phyloP scores from a whole-genome alignment of 1,284 basidiomycete species.

The Heterobasidion irregulare region DNA sequence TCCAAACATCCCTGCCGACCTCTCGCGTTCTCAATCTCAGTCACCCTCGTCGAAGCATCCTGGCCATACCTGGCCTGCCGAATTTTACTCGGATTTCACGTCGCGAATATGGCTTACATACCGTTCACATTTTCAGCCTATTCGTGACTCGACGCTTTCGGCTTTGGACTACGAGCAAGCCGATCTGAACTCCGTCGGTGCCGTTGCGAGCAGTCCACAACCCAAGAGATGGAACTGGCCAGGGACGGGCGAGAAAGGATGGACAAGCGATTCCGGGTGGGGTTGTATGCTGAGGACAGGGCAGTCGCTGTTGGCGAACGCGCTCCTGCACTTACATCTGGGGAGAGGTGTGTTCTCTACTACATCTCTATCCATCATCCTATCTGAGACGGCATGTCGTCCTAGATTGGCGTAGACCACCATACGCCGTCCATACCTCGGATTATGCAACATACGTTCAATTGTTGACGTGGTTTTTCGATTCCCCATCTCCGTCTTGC shows the following conservation, averaged over 20 bases:
- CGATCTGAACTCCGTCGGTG: conserved; percentile 18
- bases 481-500: conserved; percentile 80
- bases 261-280: conserved; percentile 95
- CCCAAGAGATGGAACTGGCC: conserved; percentile 40
- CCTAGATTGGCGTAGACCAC: conserved; percentile 77
- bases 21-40: conserved; percentile 28
- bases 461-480: conserved; percentile 91
- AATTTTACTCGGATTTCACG: conserved; percentile 87
- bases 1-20: conserved; percentile 13
- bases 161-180: conserved; percentile 32
- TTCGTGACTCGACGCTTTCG: conserved; percentile 58
- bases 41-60: conserved; percentile 17
- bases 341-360: conserved; percentile 63
- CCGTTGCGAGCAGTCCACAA: conserved; percentile 24
- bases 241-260: conserved; percentile 59
- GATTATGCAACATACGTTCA: conserved; percentile 76
- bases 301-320: conserved; percentile 88
- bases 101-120: conserved; percentile 89
- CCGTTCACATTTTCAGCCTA: conserved; percentile 81
- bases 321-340: conserved; percentile 76
- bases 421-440: conserved; percentile 45
- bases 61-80: conserved; percentile 54
- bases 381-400: neutral
- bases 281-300: conserved; percentile 97
- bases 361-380: neutral